Conservation (phyloP, 2,329 filamentous ascomycete species). For the Neofusicoccum parvum region DNA sequence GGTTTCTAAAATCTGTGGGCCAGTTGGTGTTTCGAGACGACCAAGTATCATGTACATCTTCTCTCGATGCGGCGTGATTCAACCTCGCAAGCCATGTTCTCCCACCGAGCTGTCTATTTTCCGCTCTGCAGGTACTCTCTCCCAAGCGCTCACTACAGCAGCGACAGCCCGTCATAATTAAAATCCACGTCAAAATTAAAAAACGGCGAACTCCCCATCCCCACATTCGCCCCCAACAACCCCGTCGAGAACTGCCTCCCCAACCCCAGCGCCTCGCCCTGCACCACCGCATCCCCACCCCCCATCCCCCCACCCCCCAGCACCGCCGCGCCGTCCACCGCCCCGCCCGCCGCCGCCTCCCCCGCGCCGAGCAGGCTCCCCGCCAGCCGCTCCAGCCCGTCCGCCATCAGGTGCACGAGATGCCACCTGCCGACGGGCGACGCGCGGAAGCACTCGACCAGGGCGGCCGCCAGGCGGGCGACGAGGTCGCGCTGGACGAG, state of each 20-base stretch:
- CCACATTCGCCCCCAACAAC: neutral
- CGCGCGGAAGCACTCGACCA: conserved; percentile 45
- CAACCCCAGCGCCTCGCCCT: neutral
- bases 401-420: conserved; percentile 50
- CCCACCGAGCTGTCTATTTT: no score
- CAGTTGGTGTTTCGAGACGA: no score
- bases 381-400: conserved; percentile 40
- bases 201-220: neutral
- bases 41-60: no score
- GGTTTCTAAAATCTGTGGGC: no score
- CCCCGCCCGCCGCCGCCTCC: no score
- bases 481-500: no score
- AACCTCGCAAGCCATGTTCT: no score
- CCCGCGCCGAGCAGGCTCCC: neutral
- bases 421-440: conserved; percentile 50
- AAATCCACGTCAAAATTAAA: neutral
- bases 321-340: no score
- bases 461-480: conserved; percentile 18
- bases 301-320: neutral
- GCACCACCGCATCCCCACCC: neutral
- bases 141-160: neutral
- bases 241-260: neutral
- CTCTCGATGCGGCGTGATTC: no score
- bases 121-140: no score
- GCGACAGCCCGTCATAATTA: neutral